These are phyloP conservation scores for Phytophthora nicotianae DNA, from an alignment of 352 stramenopile species.

Conservation along the genomic window DNA sequence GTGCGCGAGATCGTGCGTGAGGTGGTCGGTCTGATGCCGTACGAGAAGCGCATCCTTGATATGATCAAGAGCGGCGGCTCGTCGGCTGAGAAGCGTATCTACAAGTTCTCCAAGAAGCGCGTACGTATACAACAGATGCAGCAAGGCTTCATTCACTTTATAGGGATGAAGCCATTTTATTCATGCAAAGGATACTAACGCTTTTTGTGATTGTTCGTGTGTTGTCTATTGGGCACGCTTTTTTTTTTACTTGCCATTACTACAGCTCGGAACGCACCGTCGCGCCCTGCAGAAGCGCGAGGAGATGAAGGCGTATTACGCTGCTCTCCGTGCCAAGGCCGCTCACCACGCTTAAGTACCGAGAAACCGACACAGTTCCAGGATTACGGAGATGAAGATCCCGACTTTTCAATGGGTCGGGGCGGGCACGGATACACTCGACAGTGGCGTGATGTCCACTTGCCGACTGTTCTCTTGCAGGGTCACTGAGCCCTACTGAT, in stretches of 20 bases:
- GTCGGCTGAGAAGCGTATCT: constrained; percentile 98
- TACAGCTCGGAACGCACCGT: constrained; percentile 97
- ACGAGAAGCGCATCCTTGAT: constrained; percentile 99
- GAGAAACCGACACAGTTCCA: constrained; percentile 51
- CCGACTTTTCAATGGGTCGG: constrained; percentile 34
- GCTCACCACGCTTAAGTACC: constrained; percentile 70
- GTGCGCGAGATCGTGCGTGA: constrained; percentile 97
- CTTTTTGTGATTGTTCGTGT: constrained; percentile 9
- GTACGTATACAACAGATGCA: constrained; percentile 54
- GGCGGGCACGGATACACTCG: constrained; percentile 29
- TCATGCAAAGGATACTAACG: constrained; percentile 22
- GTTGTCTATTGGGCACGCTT: background rate
- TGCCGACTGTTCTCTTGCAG: constrained; percentile 28
- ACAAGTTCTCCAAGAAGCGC: constrained; percentile 99
- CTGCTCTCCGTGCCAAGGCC: constrained; percentile 95
- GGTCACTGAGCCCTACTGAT: constrained; percentile 21
- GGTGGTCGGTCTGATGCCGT: constrained; percentile 98
- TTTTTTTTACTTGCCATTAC: constrained; percentile 4
- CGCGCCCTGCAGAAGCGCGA: constrained; percentile 98
- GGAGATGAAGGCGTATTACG: constrained; percentile 99
- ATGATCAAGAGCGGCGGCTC: constrained; percentile 99
- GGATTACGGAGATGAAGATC: constrained; percentile 41
- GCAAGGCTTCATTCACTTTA: background rate
- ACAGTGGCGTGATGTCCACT: constrained; percentile 36
- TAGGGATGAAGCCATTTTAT: constrained; percentile 1